Evolutionary conservation across 805 yeast genomes (phyloP).

Genomic region (Phaffomyces opuntiae): DNA sequence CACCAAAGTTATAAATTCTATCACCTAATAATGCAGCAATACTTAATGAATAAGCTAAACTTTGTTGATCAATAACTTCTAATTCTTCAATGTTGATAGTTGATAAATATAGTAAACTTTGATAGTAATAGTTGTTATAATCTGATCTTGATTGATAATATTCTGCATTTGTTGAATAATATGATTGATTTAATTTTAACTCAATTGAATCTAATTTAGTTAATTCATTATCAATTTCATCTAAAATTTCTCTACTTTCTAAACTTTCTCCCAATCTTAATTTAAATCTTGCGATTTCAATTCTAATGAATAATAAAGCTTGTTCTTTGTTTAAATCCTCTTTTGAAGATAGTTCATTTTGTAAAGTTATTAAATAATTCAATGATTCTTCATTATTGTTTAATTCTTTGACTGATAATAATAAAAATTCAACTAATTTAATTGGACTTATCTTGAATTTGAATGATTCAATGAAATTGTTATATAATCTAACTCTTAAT

Average conservation of each 20-base stretch:
- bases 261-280: slow-evolving; percentile 47
- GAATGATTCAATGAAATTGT: slow-evolving; percentile 61
- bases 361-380: slow-evolving; percentile 38
- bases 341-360: slow-evolving; percentile 36
- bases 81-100: slow-evolving; percentile 48
- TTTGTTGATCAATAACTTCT: slow-evolving; percentile 33
- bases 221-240: slow-evolving; percentile 48
- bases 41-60: slow-evolving; percentile 67
- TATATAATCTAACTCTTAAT: slow-evolving; percentile 60
- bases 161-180: slow-evolving; percentile 72
- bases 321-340: slow-evolving; percentile 38
- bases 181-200: slow-evolving; percentile 70
- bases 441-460: slow-evolving; percentile 70
- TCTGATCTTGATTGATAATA: slow-evolving; percentile 69
- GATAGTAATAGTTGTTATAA: slow-evolving; percentile 74
- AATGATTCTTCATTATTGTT: slow-evolving; percentile 41
- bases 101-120: slow-evolving; percentile 75
- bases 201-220: slow-evolving; percentile 52
- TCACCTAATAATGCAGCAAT: slow-evolving; percentile 88
- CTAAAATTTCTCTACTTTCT: slow-evolving; percentile 63
- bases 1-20: slow-evolving; percentile 91
- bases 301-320: slow-evolving; percentile 50
- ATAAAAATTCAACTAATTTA: slow-evolving; percentile 68
- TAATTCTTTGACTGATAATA: slow-evolving; percentile 42
- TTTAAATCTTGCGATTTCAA: slow-evolving; percentile 71